Conservation (phyloP, 2,329 filamentous ascomycete species). For the Claviceps citrina region DNA sequence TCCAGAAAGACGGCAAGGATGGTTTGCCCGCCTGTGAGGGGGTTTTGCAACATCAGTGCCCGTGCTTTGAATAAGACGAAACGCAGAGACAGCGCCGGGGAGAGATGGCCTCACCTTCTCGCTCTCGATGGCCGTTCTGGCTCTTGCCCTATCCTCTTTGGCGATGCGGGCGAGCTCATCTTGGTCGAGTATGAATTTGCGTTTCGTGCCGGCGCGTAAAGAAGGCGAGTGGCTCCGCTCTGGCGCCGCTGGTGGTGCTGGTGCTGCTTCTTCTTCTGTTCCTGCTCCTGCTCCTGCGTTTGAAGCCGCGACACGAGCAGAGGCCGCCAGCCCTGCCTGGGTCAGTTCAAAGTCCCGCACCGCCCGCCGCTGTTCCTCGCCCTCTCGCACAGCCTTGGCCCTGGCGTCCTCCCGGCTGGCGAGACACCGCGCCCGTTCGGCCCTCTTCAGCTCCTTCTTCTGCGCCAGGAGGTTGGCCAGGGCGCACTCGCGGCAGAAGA, state of each 20-base stretch:
- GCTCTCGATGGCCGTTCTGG: conserved; percentile 53
- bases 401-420: conserved; percentile 48
- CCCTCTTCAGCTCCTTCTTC: conserved; percentile 75
- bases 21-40: conserved; percentile 47
- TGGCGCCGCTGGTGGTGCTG: no score
- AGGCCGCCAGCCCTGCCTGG: conserved; percentile 50
- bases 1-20: conserved; percentile 78
- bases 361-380: conserved; percentile 54
- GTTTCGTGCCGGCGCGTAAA: conserved; percentile 31
- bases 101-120: conserved; percentile 41
- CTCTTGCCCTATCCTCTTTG: conserved; percentile 51
- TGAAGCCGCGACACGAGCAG: conserved; percentile 23
- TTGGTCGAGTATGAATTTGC: conserved; percentile 62
- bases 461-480: conserved; percentile 82
- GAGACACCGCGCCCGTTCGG: conserved; percentile 50
- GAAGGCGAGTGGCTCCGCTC: no score
- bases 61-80: background rate
- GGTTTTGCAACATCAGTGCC: conserved; percentile 5
- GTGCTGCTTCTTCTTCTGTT: no score
- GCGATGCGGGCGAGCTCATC: conserved; percentile 59
- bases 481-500: conserved; percentile 93
- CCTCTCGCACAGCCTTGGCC: conserved; percentile 43
- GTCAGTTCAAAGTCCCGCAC: conserved; percentile 72
- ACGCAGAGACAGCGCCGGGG: no score
- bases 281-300: background rate